Conservation (phyloP, 225 moss, liverwort and hornwort genomes). For the Pseudoscleropodium purum region DNA sequence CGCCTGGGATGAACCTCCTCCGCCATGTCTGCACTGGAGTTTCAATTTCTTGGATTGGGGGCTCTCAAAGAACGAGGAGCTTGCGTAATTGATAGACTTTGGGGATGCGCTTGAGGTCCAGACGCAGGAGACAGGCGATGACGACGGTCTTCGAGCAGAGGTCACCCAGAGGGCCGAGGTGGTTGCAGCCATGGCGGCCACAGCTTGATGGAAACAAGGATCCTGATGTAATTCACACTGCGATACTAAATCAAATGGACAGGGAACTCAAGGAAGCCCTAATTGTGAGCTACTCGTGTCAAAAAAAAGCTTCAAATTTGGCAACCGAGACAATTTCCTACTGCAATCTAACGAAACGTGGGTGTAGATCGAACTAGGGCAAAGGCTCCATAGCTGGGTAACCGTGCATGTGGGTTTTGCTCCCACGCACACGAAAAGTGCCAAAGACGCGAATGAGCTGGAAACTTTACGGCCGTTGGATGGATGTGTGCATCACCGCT, state of each 20-base stretch:
- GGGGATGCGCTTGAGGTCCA: background rate
- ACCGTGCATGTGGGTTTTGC: background rate
- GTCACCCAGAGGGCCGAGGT: background rate
- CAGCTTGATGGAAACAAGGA: background rate
- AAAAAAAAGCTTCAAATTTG: background rate
- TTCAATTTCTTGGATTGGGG: constrained; percentile 4
- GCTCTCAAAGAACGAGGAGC: constrained; percentile 17
- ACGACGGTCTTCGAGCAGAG: background rate
- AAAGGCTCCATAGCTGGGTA: background rate
- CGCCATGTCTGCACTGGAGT: background rate
- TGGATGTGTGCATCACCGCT: constrained; percentile 6
- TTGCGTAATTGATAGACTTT: background rate
- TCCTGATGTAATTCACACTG: background rate
- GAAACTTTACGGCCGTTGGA: constrained; percentile 14
- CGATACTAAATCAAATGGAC: background rate
- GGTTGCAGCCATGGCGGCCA: constrained; percentile 17
- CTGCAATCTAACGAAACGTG: background rate
- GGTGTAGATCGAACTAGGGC: background rate
- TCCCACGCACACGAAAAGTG: constrained; percentile 13
- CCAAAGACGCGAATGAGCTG: background rate
- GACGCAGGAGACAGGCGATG: background rate
- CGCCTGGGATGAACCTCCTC: background rate
- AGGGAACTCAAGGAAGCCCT: background rate
- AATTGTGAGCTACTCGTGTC: background rate
- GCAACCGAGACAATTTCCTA: background rate